phyloP scores from a whole-genome alignment of 345 rosid genomes.

The Lepidium sativum region DNA sequence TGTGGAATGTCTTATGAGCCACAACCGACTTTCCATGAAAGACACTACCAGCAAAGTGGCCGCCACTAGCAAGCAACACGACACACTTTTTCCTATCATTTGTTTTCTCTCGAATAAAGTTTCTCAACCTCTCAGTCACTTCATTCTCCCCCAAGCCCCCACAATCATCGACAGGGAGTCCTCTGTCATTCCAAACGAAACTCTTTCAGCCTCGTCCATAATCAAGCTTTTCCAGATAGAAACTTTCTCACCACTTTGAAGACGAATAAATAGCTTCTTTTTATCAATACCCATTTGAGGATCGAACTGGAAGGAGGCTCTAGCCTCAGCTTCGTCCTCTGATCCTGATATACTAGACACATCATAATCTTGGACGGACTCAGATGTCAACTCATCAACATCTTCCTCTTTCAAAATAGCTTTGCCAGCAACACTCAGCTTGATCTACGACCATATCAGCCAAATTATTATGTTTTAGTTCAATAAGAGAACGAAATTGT shows the following conservation, averaged over 20 bases:
- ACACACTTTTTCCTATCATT: constrained; percentile 40
- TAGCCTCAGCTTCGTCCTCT: constrained; percentile 71
- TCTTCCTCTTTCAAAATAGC: constrained; percentile 71
- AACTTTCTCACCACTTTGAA: constrained; percentile 60
- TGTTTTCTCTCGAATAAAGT: constrained; percentile 35
- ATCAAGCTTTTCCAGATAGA: constrained; percentile 70
- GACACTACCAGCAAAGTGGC: constrained; percentile 85
- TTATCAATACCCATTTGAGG: constrained; percentile 28
- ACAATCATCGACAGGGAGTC: background rate
- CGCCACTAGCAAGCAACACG: constrained; percentile 85
- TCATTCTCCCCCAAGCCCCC: constrained; percentile 35
- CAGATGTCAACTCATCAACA: constrained; percentile 65
- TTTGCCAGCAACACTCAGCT: constrained; percentile 79
- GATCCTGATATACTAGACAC: constrained; percentile 94
- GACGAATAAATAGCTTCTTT: constrained; percentile 60
- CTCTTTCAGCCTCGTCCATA: constrained; percentile 52
- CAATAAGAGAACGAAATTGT: background rate
- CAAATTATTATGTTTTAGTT: background rate
- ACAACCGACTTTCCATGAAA: constrained; percentile 67
- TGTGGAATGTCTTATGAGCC: constrained; percentile 90
- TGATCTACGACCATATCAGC: constrained; percentile 41
- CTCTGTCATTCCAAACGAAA: constrained; percentile 36
- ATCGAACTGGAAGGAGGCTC: constrained; percentile 20
- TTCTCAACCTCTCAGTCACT: constrained; percentile 54
- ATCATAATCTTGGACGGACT: constrained; percentile 68